phyloP scores from a whole-genome alignment of 805 yeast species.

The Danielia oregonensis region DNA sequence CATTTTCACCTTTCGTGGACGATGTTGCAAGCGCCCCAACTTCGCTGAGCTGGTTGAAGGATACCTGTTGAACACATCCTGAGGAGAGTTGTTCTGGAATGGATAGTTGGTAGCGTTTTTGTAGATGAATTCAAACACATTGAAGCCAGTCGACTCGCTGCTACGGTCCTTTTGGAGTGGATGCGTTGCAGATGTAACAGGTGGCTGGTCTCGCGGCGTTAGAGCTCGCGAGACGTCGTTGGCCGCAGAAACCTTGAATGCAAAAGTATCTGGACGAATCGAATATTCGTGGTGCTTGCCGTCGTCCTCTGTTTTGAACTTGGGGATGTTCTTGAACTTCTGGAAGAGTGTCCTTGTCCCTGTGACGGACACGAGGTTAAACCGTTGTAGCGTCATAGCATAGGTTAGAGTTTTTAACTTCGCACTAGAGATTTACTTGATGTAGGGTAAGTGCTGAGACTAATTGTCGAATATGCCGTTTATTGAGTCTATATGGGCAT shows the following conservation, averaged over 20 bases:
- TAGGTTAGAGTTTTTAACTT: no score
- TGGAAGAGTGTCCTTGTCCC: slow-evolving; percentile 18
- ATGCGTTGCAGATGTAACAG: slow-evolving; percentile 12
- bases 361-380: background rate
- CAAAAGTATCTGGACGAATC: slow-evolving; percentile 43
- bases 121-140: slow-evolving; percentile 33
- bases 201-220: background rate
- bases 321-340: slow-evolving; percentile 15
- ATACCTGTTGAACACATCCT: slow-evolving; percentile 34
- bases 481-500: no score
- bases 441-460: no score
- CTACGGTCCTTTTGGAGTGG: slow-evolving; percentile 21
- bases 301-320: slow-evolving; percentile 17
- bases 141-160: slow-evolving; percentile 15
- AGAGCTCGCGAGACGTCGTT: slow-evolving; percentile 1
- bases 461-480: no score
- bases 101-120: slow-evolving; percentile 41
- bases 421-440: no score
- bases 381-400: background rate
- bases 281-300: slow-evolving; percentile 39
- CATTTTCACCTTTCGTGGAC: slow-evolving; percentile 69
- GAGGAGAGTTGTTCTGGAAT: slow-evolving; percentile 33
- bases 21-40: slow-evolving; percentile 27
- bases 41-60: slow-evolving; percentile 33
- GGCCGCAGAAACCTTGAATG: slow-evolving; percentile 33